Percentiles rank a stretch among this genome's conserved stretches.
Evolutionary conservation across 495 filamentous ascomycete genomes (phyloP).

Genomic region (Talaromyces nanjingensis): DNA sequence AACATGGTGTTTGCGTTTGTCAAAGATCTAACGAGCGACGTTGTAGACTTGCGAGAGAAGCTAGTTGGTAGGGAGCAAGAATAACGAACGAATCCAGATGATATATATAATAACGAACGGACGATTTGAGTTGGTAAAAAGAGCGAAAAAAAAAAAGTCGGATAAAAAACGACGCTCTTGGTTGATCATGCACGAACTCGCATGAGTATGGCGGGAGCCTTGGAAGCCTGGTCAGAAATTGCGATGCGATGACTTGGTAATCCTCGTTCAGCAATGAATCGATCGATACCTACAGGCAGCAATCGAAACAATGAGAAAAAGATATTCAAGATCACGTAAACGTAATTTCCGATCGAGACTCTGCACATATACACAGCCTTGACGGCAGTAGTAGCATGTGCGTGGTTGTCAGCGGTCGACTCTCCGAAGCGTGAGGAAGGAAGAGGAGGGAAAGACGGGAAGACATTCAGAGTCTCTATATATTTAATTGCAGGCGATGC

Average conservation of each 20-base stretch:
- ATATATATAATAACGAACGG: conserved; percentile 10
- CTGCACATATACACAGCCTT: conserved; percentile 7
- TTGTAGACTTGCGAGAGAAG: background rate
- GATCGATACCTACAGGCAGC: background rate
- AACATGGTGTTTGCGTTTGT: conserved; percentile 6
- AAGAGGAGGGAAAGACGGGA: conserved; percentile 7
- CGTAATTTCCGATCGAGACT: conserved; percentile 11
- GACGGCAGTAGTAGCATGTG: background rate
- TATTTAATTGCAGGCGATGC: background rate
- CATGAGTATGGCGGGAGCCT: conserved; percentile 10
- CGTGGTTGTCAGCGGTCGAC: conserved; percentile 11
- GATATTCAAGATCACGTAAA: conserved; percentile 4
- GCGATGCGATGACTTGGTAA: conserved; percentile 6
- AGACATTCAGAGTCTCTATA: background rate
- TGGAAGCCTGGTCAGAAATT: conserved; percentile 14
- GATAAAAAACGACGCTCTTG: conserved; percentile 10
- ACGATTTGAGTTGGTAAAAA: conserved; percentile 24
- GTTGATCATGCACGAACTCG: conserved; percentile 11
- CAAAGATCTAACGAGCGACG: conserved; percentile 11
- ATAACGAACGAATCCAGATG: background rate
- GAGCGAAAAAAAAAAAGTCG: conserved; percentile 26
- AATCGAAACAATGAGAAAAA: conserved; percentile 8
- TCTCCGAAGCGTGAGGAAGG: conserved; percentile 16
- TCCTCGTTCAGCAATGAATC: background rate
- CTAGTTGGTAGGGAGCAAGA: conserved; percentile 1